phyloP scores from a whole-genome alignment of 31 red algal species.

The Porphyra umbilicalis region DNA sequence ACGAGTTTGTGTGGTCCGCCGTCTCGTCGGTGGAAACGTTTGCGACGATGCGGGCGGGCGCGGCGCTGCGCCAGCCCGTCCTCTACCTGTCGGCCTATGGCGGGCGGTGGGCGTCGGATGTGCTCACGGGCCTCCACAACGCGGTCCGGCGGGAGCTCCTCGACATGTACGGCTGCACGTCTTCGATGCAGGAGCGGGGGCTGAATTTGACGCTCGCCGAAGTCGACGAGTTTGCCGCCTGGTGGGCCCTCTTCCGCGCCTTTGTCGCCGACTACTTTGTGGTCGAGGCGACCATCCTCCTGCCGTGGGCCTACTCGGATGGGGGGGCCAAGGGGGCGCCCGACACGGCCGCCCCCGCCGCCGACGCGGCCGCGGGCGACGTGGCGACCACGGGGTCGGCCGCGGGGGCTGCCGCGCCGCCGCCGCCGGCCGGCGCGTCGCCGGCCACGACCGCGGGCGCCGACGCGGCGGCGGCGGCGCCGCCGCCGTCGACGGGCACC shows the following conservation, averaged over 20 bases:
- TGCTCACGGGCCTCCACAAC: conserved; percentile 4
- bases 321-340: neutral
- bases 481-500: neutral
- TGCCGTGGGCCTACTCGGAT: conserved; percentile 5
- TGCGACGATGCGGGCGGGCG: neutral
- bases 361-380: neutral
- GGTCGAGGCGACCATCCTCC: neutral
- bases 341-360: neutral
- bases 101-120: conserved; percentile 1
- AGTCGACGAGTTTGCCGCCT: conserved; percentile 1
- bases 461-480: neutral
- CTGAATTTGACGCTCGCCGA: conserved; percentile 1
- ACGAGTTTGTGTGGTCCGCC: neutral
- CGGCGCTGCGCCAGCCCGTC: neutral
- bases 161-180: neutral
- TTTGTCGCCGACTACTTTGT: conserved; percentile 2
- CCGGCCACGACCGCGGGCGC: neutral
- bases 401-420: neutral
- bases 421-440: neutral
- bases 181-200: neutral
- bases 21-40: neutral
- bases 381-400: neutral
- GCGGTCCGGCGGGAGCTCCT: conserved; percentile 8
- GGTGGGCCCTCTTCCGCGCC: neutral
- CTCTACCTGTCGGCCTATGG: neutral